Evolutionary conservation across 2,329 filamentous ascomycete genomes (phyloP).

Genomic region (Leptodontidium sp.): DNA sequence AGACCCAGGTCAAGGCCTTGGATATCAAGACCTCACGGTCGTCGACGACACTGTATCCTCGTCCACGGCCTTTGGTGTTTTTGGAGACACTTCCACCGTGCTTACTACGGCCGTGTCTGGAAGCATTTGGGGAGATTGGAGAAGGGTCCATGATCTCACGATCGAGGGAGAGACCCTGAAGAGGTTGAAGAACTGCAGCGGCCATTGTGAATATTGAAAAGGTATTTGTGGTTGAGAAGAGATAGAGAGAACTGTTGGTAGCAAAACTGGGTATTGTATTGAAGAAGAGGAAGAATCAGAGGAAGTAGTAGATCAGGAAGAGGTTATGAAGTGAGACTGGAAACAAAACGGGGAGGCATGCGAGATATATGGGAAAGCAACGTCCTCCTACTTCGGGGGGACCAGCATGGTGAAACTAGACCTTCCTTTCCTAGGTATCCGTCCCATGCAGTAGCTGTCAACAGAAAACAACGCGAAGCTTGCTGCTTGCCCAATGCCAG

Average conservation of each 20-base stretch:
- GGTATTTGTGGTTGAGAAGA: slow-evolving; percentile 26
- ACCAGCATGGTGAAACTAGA: slow-evolving; percentile 26
- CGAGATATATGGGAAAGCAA: slow-evolving; percentile 29
- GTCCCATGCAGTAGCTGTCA: slow-evolving; percentile 27
- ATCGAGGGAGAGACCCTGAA: slow-evolving; percentile 42
- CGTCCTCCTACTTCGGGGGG: not conserved
- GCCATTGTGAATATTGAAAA: slow-evolving; percentile 40
- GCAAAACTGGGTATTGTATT: slow-evolving; percentile 21
- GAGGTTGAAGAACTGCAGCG: slow-evolving; percentile 43
- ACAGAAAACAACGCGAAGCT: slow-evolving; percentile 25
- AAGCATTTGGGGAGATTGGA: slow-evolving; percentile 43
- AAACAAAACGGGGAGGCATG: slow-evolving; percentile 20
- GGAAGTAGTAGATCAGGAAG: slow-evolving; percentile 16
- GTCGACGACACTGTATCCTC: slow-evolving; percentile 53
- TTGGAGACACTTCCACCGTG: slow-evolving; percentile 47
- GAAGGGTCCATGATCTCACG: slow-evolving; percentile 46
- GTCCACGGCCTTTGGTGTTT: slow-evolving; percentile 45
- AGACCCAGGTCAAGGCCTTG: slow-evolving; percentile 53
- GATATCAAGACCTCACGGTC: slow-evolving; percentile 51
- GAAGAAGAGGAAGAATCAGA: slow-evolving; percentile 24
- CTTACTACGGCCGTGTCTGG: slow-evolving; percentile 45
- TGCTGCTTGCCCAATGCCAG: slow-evolving; percentile 25
- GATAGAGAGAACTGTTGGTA: slow-evolving; percentile 17
- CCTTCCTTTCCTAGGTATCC: slow-evolving; percentile 24
- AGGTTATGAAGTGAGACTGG: slow-evolving; percentile 9